These are phyloP conservation scores for Nectriaceae sp. DNA, from an alignment of 2,329 filamentous ascomycete species.

Conservation along the genomic window DNA sequence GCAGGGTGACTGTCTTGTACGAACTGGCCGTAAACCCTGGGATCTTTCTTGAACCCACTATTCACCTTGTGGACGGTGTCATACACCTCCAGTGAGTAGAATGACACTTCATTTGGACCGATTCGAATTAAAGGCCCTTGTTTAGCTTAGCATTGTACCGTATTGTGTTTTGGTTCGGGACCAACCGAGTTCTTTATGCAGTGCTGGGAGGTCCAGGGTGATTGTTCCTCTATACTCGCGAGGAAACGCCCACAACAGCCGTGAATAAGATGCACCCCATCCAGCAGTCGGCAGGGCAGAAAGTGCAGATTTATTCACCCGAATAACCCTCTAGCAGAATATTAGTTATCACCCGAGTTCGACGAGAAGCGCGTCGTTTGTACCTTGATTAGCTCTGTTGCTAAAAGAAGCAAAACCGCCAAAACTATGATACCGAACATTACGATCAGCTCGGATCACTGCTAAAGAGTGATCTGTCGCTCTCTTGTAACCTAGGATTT, in stretches of 20 bases:
- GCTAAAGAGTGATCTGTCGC: too few relatives aligned
- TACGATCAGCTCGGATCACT: too few relatives aligned
- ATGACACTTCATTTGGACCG: conserved; percentile 26
- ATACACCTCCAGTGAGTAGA: conserved; percentile 28
- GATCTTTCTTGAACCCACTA: conserved; percentile 27
- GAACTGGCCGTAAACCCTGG: conserved; percentile 29
- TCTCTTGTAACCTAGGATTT: too few relatives aligned
- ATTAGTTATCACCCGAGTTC: too few relatives aligned
- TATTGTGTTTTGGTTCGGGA: background rate
- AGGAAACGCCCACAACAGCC: conserved; percentile 24
- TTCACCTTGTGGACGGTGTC: conserved; percentile 26
- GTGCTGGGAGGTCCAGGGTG: conserved; percentile 20
- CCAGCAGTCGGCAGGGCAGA: conserved; percentile 21
- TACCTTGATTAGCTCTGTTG: too few relatives aligned
- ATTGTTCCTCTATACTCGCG: conserved; percentile 23
- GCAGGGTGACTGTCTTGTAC: conserved; percentile 30
- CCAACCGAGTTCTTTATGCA: conserved; percentile 23
- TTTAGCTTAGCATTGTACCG: background rate
- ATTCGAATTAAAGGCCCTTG: conserved; percentile 24
- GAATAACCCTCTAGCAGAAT: conserved; percentile 2
- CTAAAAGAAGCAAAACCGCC: too few relatives aligned
- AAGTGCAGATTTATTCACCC: conserved; percentile 11
- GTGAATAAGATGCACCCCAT: conserved; percentile 19
- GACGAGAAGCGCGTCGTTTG: too few relatives aligned
- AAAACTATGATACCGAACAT: too few relatives aligned